phyloP scores from a whole-genome alignment of 2,329 filamentous ascomycete species.

The Blastomyces percursus region DNA sequence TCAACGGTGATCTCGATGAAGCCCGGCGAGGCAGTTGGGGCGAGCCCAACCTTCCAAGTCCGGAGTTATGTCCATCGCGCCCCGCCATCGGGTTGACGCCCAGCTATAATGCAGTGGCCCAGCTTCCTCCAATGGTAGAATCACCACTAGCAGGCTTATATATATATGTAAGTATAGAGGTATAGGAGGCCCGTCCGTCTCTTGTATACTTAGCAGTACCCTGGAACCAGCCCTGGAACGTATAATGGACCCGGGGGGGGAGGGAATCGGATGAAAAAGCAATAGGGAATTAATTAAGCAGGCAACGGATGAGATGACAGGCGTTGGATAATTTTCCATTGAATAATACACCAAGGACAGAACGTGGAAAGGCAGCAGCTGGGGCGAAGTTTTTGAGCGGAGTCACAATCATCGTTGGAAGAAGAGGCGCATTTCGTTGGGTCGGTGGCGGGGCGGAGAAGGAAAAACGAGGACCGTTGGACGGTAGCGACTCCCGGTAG shows the following conservation, averaged over 20 bases:
- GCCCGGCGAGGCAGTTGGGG: conserved; percentile 8
- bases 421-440: neutral
- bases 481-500: no score
- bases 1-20: conserved; percentile 12
- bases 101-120: neutral
- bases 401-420: neutral
- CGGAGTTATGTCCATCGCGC: neutral
- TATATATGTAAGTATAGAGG: neutral
- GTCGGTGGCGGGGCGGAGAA: neutral
- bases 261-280: neutral
- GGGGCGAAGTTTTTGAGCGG: neutral
- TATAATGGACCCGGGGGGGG: no score
- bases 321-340: no score
- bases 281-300: neutral
- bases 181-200: neutral
- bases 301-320: neutral
- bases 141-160: neutral
- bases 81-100: conserved; percentile 7
- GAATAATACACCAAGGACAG: neutral
- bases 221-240: no score
- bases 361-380: neutral
- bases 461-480: no score
- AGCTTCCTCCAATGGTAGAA: neutral
- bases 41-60: conserved; percentile 6
- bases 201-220: no score